Conservation (phyloP, 1,139 yeast genomes). For the Saccharomyces hybrid region DNA sequence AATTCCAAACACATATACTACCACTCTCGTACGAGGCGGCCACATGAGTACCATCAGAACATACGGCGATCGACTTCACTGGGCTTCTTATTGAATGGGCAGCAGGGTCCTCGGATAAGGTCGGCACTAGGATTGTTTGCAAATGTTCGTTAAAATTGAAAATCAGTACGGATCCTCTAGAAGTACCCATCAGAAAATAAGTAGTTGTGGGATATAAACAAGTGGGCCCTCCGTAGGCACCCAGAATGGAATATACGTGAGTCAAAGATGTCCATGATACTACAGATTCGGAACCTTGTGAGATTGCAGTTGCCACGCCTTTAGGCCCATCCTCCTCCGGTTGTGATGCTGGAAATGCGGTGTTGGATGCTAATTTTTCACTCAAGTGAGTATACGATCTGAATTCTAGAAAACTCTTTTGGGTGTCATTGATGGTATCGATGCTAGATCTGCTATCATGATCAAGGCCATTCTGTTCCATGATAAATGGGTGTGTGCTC, state of each 20-base stretch:
- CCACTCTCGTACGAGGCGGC: conserved; percentile 44
- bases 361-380: conserved; percentile 4
- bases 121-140: conserved; percentile 22
- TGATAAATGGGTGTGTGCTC: neutral
- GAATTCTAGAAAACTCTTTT: conserved; percentile 9
- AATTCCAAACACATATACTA: conserved; percentile 42
- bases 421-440: conserved; percentile 5
- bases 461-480: conserved; percentile 11
- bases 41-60: conserved; percentile 45
- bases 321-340: neutral
- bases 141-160: conserved; percentile 27
- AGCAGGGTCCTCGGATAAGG: conserved; percentile 6
- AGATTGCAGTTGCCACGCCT: neutral
- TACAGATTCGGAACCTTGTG: conserved; percentile 3
- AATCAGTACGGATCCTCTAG: conserved; percentile 25
- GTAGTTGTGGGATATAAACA: conserved; percentile 21
- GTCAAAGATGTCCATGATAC: conserved; percentile 23
- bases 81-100: conserved; percentile 3
- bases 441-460: conserved; percentile 5
- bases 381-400: conserved; percentile 8
- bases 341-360: neutral
- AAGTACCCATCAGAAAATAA: conserved; percentile 27
- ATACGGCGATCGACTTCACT: conserved; percentile 34
- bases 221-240: conserved; percentile 29
- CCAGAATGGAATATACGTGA: conserved; percentile 21